These are phyloP conservation scores for Leccinum variicolor DNA, from an alignment of 768 basidiomycete species.

Conservation along the genomic window DNA sequence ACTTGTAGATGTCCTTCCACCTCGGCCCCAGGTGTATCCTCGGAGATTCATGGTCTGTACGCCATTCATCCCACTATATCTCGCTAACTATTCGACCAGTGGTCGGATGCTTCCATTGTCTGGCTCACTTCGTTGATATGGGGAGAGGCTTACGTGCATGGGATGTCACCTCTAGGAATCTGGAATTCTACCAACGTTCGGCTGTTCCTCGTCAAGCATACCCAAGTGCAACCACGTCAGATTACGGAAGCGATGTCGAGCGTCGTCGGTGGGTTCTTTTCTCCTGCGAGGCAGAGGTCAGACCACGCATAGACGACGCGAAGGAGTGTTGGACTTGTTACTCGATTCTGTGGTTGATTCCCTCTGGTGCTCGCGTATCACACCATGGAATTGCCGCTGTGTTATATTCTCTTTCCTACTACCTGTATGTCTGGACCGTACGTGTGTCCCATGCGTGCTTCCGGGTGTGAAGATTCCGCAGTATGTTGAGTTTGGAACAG, in stretches of 20 bases:
- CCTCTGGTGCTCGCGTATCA: too few relatives aligned
- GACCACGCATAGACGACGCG: conserved; percentile 22
- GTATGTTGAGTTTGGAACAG: too few relatives aligned
- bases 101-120: conserved; percentile 87
- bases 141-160: conserved; percentile 93
- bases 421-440: too few relatives aligned
- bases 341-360: background rate
- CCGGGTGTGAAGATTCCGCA: too few relatives aligned
- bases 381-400: too few relatives aligned
- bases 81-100: conserved; percentile 43
- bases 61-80: background rate
- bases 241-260: conserved; percentile 77
- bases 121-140: conserved; percentile 94
- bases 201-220: conserved; percentile 88
- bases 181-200: conserved; percentile 91
- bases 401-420: too few relatives aligned
- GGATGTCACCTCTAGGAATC: conserved; percentile 80
- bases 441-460: too few relatives aligned
- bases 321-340: background rate
- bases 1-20: conserved; percentile 72
- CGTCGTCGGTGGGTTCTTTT: conserved; percentile 75
- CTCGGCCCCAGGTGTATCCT: conserved; percentile 58
- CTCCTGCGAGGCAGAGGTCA: conserved; percentile 35
- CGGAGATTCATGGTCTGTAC: conserved; percentile 71
- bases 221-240: conserved; percentile 63